These are phyloP conservation scores for Boletus pseudopeckii DNA, from an alignment of 768 basidiomycete genomes.

Conservation along the genomic window DNA sequence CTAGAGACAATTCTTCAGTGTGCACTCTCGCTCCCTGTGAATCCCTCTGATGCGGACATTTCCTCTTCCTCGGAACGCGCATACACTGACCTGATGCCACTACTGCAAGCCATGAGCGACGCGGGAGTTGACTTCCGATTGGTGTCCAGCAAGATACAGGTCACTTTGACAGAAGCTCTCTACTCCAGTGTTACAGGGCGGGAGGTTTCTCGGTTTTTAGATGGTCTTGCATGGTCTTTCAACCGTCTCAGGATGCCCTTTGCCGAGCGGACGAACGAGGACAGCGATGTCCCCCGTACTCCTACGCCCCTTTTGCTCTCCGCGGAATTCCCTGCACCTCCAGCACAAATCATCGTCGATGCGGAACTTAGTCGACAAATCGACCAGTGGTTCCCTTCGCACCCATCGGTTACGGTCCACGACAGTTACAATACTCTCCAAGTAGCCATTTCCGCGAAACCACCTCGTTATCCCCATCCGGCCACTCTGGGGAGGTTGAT, in stretches of 20 bases:
- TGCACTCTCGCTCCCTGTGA: conserved; percentile 31
- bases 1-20: conserved; percentile 45
- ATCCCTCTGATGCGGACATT: conserved; percentile 4
- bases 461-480: conserved; percentile 49
- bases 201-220: conserved; percentile 26
- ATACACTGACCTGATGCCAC: conserved; percentile 40
- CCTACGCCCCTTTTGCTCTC: conserved; percentile 12
- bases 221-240: conserved; percentile 17
- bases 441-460: conserved; percentile 34
- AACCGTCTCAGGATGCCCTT: conserved; percentile 19
- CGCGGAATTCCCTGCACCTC: conserved; percentile 11
- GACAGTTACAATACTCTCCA: conserved; percentile 51
- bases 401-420: conserved; percentile 27
- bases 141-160: conserved; percentile 19
- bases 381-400: conserved; percentile 33
- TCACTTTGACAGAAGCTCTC: conserved; percentile 22
- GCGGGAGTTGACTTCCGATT: conserved; percentile 30
- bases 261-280: conserved; percentile 12
- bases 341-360: conserved; percentile 22
- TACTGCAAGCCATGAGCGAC: conserved; percentile 41
- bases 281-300: conserved; percentile 1
- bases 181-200: conserved; percentile 18
- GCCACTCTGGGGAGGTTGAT: conserved; percentile 60
- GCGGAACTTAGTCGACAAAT: conserved; percentile 27
- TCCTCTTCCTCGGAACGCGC: conserved; percentile 23